These are phyloP conservation scores for Suillus subaureus DNA, from an alignment of 768 basidiomycete species.

Conservation along the genomic window DNA sequence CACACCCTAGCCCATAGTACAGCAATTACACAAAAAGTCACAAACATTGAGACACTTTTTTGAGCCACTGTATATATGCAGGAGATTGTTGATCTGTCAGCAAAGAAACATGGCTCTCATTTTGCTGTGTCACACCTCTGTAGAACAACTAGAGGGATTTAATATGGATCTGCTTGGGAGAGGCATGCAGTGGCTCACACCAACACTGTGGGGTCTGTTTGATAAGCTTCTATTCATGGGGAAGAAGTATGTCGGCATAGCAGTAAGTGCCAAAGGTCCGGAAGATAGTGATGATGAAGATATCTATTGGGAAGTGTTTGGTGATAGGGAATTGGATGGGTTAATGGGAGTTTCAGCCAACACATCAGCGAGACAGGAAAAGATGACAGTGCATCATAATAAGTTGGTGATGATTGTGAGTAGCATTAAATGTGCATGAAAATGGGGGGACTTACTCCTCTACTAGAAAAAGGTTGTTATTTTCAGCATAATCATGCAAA, in stretches of 20 bases:
- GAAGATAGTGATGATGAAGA: neutral
- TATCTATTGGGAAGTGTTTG: conserved; percentile 11
- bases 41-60: too few species aligned
- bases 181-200: conserved; percentile 10
- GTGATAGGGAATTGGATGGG: conserved; percentile 9
- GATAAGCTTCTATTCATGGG: conserved; percentile 7
- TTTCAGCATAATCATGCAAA: conserved; percentile 23
- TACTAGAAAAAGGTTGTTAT: conserved; percentile 16
- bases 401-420: neutral
- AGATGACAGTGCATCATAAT: neutral
- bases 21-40: too few species aligned
- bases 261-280: neutral
- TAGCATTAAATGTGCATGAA: neutral
- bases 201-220: conserved; percentile 16
- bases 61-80: neutral
- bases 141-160: conserved; percentile 16
- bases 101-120: conserved; percentile 14
- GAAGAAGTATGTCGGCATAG: neutral
- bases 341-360: neutral
- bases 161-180: conserved; percentile 16
- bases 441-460: neutral
- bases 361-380: neutral
- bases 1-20: too few species aligned
- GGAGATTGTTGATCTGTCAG: conserved; percentile 8
- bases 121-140: conserved; percentile 10